phyloP scores from a whole-genome alignment of 352 stramenopile genomes.

The Phytopythium oedochilum region DNA sequence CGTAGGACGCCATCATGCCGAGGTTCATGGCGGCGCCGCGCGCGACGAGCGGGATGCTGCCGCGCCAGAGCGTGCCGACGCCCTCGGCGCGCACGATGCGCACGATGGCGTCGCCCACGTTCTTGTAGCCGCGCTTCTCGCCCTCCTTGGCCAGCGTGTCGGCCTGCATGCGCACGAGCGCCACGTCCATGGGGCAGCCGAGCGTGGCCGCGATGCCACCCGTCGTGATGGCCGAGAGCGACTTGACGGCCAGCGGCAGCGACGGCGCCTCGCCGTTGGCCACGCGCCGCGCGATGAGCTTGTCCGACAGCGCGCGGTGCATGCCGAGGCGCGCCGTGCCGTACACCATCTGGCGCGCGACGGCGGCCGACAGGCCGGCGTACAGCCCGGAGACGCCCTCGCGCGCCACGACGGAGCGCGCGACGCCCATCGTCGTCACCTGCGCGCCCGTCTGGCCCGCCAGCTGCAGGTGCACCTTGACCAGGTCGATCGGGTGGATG shows the following conservation, averaged over 20 bases:
- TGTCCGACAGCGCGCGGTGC: constrained; percentile 80
- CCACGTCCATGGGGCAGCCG: constrained; percentile 97
- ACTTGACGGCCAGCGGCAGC: constrained; percentile 74
- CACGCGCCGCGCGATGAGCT: constrained; percentile 63
- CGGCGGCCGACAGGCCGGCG: constrained; percentile 71
- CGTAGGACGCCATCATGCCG: constrained; percentile 99
- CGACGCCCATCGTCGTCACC: constrained; percentile 67
- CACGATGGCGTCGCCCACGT: constrained; percentile 96
- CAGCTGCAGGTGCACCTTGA: constrained; percentile 90
- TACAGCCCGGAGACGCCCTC: constrained; percentile 85
- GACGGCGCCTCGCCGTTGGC: constrained; percentile 64
- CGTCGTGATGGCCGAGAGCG: constrained; percentile 63
- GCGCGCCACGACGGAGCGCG: constrained; percentile 72
- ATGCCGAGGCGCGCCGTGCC: constrained; percentile 80
- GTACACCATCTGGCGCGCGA: constrained; percentile 85
- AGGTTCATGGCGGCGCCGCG: constrained; percentile 99
- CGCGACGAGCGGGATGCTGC: constrained; percentile 91
- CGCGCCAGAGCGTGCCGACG: constrained; percentile 87
- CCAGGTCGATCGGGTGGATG: constrained; percentile 90
- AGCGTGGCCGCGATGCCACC: constrained; percentile 93
- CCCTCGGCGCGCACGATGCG: constrained; percentile 88
- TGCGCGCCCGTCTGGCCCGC: constrained; percentile 75
- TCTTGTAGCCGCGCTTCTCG: constrained; percentile 97
- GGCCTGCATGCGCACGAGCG: constrained; percentile 97
- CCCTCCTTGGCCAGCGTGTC: constrained; percentile 91